Conservation (phyloP, 352 stramenopile species). For the Vaucheria bursata region DNA sequence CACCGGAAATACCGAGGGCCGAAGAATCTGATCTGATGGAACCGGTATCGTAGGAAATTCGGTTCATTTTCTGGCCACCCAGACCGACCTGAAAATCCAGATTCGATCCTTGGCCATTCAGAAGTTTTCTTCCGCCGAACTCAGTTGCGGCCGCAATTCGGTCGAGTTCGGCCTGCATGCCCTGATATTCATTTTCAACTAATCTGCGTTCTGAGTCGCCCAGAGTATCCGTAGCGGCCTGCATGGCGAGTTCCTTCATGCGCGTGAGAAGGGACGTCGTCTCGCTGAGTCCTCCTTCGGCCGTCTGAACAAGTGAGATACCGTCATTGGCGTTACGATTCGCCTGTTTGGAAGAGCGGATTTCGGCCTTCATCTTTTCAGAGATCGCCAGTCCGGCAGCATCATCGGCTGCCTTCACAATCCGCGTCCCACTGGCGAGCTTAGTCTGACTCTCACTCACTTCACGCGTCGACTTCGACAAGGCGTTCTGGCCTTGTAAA, state of each 20-base stretch:
- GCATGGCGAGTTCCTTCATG: neutral
- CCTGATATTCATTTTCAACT: neutral
- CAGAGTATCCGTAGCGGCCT: neutral
- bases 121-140: neutral
- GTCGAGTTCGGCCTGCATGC: neutral
- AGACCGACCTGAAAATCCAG: neutral
- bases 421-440: neutral
- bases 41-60: neutral
- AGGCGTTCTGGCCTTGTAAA: neutral
- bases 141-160: neutral
- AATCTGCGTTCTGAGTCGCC: neutral
- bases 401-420: neutral
- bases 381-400: neutral
- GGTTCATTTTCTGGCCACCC: neutral
- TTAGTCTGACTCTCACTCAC: neutral
- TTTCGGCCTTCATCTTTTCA: neutral
- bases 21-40: neutral
- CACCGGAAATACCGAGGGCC: neutral
- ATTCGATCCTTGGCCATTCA: neutral
- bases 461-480: neutral
- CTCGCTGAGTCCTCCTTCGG: neutral
- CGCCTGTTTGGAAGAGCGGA: neutral
- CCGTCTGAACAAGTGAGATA: neutral
- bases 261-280: neutral
- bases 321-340: conserved; percentile 1